phyloP scores from a whole-genome alignment of 352 stramenopile genomes.

The Phytophthora hibernalis region DNA sequence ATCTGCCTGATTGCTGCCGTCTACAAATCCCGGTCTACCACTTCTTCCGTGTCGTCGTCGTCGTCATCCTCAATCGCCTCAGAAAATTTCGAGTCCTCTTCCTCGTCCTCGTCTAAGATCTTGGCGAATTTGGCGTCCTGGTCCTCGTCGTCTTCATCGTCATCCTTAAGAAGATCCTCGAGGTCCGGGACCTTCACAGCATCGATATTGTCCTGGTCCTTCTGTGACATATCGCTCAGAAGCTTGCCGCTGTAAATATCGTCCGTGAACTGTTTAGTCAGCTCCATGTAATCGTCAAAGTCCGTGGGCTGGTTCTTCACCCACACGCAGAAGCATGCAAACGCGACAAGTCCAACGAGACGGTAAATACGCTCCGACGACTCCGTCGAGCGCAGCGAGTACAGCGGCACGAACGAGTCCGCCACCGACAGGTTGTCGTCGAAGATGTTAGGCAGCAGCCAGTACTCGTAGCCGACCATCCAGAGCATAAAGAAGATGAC shows the following conservation, averaged over 20 bases:
- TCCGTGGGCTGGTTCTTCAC: constrained; percentile 99
- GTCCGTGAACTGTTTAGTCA: constrained; percentile 99
- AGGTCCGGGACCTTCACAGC: constrained; percentile 92
- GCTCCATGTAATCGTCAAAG: constrained; percentile 99
- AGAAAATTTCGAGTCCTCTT: constrained; percentile 46
- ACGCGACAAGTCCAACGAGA: constrained; percentile 90
- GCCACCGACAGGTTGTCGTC: constrained; percentile 98
- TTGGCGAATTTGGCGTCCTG: constrained; percentile 79
- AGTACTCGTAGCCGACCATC: constrained; percentile 97
- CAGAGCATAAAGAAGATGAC: constrained; percentile 97
- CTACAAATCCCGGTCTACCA: constrained; percentile 78
- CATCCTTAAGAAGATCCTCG: constrained; percentile 85
- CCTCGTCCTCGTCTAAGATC: constrained; percentile 83
- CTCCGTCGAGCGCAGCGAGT: constrained; percentile 86
- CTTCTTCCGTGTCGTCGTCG: constrained; percentile 49
- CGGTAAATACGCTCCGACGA: constrained; percentile 96
- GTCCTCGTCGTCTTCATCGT: constrained; percentile 83
- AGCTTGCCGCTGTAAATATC: constrained; percentile 99
- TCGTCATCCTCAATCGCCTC: constrained; percentile 44
- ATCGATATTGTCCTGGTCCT: constrained; percentile 98
- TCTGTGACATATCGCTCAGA: constrained; percentile 97
- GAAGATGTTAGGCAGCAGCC: constrained; percentile 99
- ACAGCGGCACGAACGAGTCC: constrained; percentile 98
- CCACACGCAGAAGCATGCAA: constrained; percentile 97
- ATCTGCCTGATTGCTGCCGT: constrained; percentile 31